Evolutionary conservation across 129 eudicot species (phyloP).

Genomic region (Pseudognaphalium luteoalbum): DNA sequence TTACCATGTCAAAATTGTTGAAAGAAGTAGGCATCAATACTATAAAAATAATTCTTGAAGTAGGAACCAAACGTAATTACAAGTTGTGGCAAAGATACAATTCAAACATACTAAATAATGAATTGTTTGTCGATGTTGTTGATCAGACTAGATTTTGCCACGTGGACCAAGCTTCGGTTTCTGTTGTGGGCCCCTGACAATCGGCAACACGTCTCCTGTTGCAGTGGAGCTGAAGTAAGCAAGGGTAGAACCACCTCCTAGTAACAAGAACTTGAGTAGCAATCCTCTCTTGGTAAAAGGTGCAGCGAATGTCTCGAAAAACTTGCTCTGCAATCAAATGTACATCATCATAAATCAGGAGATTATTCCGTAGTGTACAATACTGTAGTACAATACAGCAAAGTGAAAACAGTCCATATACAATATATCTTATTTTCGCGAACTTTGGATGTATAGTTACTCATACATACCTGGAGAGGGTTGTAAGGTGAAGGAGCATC

Average conservation of each 20-base stretch:
- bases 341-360: background rate
- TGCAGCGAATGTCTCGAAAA: conserved; percentile 98
- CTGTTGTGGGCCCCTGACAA: conserved; percentile 94
- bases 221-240: conserved; percentile 87
- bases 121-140: background rate
- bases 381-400: background rate
- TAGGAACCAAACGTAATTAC: conserved; percentile 54
- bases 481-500: conserved; percentile 99
- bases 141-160: conserved; percentile 75
- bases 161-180: conserved; percentile 96
- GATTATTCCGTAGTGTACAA: conserved; percentile 8
- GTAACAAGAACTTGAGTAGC: conserved; percentile 86
- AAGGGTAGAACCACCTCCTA: conserved; percentile 95
- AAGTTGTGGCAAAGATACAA: conserved; percentile 50
- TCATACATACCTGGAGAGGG: conserved; percentile 68
- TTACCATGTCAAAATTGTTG: background rate
- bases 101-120: conserved; percentile 27
- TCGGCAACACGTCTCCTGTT: conserved; percentile 78
- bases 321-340: conserved; percentile 77
- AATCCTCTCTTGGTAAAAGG: conserved; percentile 99
- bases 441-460: background rate
- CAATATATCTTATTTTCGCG: background rate
- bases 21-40: conserved; percentile 29
- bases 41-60: conserved; percentile 31
- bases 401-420: background rate